A percentile compares a stretch with the other conserved stretches of the same genome.
phyloP scores from a whole-genome alignment of 2,329 filamentous ascomycete genomes.

The Curvularia sp. region DNA sequence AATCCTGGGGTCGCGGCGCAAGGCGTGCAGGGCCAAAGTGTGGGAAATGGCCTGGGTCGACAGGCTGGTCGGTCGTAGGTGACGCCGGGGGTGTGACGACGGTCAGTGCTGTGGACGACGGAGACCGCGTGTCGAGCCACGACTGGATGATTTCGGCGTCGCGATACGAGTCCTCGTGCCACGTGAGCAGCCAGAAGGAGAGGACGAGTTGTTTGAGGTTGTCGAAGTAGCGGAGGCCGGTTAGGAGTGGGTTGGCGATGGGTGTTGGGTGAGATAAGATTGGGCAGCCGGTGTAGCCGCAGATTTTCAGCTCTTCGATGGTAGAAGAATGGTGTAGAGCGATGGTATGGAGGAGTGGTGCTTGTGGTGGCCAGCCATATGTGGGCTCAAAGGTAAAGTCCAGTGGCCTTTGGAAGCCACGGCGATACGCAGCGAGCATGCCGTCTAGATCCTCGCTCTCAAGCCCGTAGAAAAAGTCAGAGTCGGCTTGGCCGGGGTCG shows the following conservation, averaged over 20 bases:
- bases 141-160: conserved; percentile 54
- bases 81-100: conserved; percentile 40
- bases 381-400: conserved; percentile 45
- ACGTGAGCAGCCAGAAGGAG: conserved; percentile 53
- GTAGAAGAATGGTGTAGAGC: conserved; percentile 51
- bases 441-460: conserved; percentile 41
- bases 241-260: conserved; percentile 50
- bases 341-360: conserved; percentile 53
- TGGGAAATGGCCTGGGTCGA: conserved; percentile 40
- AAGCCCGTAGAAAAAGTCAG: conserved; percentile 30
- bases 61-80: conserved; percentile 29
- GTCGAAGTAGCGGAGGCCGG: conserved; percentile 52
- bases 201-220: conserved; percentile 52
- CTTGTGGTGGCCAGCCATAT: conserved; percentile 51
- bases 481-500: conserved; percentile 31
- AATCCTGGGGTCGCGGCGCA: conserved; percentile 29
- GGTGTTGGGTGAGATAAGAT: conserved; percentile 50
- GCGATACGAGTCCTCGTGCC: conserved; percentile 49
- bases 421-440: conserved; percentile 33
- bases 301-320: conserved; percentile 56
- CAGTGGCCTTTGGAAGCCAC: conserved; percentile 24
- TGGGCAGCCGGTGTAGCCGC: conserved; percentile 55
- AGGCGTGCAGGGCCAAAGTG: conserved; percentile 24
- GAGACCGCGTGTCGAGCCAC: conserved; percentile 52
- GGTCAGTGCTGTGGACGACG: conserved; percentile 50